phyloP scores from a whole-genome alignment of 257 asterid species.

The Solanum tarijense region DNA sequence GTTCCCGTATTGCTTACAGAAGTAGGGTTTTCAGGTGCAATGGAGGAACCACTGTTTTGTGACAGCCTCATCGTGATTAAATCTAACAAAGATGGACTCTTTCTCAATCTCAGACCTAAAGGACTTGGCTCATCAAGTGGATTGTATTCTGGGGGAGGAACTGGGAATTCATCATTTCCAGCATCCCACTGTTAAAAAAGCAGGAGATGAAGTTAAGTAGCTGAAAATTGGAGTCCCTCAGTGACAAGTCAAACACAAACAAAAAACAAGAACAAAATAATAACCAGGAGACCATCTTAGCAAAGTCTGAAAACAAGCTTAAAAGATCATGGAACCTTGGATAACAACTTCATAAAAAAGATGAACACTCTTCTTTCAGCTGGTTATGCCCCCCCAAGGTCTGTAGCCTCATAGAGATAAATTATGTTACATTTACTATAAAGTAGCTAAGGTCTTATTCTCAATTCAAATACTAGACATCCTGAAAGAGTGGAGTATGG shows the following conservation, averaged over 20 bases:
- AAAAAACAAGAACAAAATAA: neutral
- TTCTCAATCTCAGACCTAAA: constrained; percentile 57
- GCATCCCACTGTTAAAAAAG: constrained; percentile 21
- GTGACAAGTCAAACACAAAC: neutral
- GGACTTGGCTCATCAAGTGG: constrained; percentile 78
- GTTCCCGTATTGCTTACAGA: constrained; percentile 22
- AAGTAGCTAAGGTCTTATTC: neutral
- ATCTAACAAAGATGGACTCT: constrained; percentile 67
- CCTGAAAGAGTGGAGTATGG: neutral
- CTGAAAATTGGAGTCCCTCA: neutral
- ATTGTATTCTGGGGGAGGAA: constrained; percentile 33
- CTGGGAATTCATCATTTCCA: constrained; percentile 15
- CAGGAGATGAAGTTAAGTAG: neutral
- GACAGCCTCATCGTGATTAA: constrained; percentile 63
- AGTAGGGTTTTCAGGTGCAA: constrained; percentile 1
- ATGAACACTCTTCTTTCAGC: neutral
- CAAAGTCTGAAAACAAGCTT: neutral
- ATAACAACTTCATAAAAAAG: neutral
- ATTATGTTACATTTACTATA: neutral
- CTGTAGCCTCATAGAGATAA: neutral
- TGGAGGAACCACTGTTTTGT: constrained; percentile 14
- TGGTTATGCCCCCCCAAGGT: neutral
- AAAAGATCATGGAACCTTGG: neutral
- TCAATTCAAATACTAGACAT: neutral
- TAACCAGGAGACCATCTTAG: neutral